These are phyloP conservation scores for Geopyxis carbonaria DNA, from an alignment of 495 filamentous ascomycete species.

Conservation along the genomic window DNA sequence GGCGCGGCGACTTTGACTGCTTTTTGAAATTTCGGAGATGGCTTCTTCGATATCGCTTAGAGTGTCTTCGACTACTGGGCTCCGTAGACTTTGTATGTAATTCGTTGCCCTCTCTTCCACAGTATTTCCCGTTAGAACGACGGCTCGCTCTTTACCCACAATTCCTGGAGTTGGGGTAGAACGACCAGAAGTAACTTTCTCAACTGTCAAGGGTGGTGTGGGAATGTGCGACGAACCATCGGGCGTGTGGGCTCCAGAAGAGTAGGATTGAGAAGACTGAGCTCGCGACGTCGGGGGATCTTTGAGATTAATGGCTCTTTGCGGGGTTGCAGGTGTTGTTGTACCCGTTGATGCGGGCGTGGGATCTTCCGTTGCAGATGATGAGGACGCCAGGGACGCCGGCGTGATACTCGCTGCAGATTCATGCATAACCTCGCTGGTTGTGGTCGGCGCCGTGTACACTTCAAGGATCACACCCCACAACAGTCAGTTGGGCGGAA, in stretches of 20 bases:
- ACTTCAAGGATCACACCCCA: no score
- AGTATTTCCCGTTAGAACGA: constrained; percentile 1
- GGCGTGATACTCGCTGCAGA: neutral
- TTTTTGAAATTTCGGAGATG: constrained; percentile 62
- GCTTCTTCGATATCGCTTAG: constrained; percentile 96
- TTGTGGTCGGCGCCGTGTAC: no score
- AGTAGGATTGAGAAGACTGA: neutral
- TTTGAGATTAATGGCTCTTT: constrained; percentile 1
- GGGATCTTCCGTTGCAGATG: neutral
- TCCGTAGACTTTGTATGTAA: constrained; percentile 33
- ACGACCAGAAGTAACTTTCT: constrained; percentile 11
- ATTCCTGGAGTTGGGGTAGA: constrained; percentile 7
- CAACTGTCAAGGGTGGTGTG: constrained; percentile 20
- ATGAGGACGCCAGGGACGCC: neutral
- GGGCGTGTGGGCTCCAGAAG: neutral
- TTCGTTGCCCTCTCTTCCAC: constrained; percentile 13
- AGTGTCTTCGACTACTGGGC: constrained; percentile 90
- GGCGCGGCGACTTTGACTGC: constrained; percentile 12
- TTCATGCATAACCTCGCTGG: no score
- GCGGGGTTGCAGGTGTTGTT: constrained; percentile 5
- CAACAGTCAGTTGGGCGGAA: no score
- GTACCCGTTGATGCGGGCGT: constrained; percentile 6
- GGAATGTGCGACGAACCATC: constrained; percentile 5
- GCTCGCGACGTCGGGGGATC: neutral
- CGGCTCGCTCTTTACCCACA: neutral